Conservation (phyloP, 805 yeast species). For the Starmerella roubikii region DNA sequence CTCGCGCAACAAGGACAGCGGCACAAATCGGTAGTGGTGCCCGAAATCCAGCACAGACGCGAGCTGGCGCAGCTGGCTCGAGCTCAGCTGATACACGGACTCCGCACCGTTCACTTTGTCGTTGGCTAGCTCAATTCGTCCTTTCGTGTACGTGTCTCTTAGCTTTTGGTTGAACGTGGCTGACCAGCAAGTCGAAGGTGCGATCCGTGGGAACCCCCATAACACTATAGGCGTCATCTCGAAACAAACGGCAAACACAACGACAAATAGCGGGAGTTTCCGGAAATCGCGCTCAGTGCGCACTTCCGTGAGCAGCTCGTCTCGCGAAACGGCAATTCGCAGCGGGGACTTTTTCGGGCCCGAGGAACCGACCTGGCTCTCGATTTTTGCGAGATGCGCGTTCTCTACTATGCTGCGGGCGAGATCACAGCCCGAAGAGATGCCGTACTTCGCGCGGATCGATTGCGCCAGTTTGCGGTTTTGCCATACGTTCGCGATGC, state of each 20-base stretch:
- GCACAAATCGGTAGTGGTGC: conserved; percentile 6
- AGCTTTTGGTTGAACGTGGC: conserved; percentile 5
- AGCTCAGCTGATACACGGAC: conserved; percentile 11
- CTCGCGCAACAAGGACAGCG: conserved; percentile 6
- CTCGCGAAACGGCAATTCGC: conserved; percentile 27
- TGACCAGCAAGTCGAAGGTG: conserved; percentile 45
- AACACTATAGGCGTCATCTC: conserved; percentile 45
- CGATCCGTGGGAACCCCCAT: conserved; percentile 38
- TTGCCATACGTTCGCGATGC: conserved; percentile 37
- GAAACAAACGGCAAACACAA: conserved; percentile 39
- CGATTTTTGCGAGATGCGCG: conserved; percentile 11
- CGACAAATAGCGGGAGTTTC: conserved; percentile 47
- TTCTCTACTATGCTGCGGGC: conserved; percentile 16
- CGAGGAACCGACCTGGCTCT: neutral
- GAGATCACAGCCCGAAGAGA: conserved; percentile 14
- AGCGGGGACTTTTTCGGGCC: neutral
- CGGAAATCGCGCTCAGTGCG: conserved; percentile 38
- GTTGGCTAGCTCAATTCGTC: neutral
- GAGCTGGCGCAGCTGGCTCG: conserved; percentile 7
- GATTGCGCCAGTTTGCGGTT: conserved; percentile 23
- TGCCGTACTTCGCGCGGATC: conserved; percentile 15
- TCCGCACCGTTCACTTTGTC: conserved; percentile 10
- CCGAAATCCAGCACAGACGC: conserved; percentile 13
- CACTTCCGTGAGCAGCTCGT: conserved; percentile 37
- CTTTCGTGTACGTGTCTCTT: neutral